phyloP scores from a whole-genome alignment of 129 eudicot species.

The Erigeron canadensis region DNA sequence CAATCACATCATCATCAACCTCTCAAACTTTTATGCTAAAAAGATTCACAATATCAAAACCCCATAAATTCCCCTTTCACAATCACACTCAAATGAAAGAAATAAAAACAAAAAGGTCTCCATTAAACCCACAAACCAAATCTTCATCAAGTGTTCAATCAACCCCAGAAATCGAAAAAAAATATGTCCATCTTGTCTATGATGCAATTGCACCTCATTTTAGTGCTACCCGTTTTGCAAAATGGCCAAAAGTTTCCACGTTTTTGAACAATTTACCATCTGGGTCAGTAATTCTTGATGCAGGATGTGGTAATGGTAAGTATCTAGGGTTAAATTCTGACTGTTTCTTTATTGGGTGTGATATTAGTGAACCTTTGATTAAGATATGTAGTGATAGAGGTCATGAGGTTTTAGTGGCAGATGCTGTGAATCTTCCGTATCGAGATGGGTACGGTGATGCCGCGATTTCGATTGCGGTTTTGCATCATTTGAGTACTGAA shows the following conservation, averaged over 20 bases:
- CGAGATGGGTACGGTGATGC: conserved; percentile 82
- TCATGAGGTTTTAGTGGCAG: conserved; percentile 83
- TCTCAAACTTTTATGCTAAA: not conserved
- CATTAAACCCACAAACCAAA: conserved; percentile 26
- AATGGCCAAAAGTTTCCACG: conserved; percentile 91
- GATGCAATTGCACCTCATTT: conserved; percentile 99
- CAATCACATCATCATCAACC: too few species aligned
- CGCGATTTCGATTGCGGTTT: conserved; percentile 88
- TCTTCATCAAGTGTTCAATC: conserved; percentile 42
- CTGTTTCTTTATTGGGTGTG: conserved; percentile 86
- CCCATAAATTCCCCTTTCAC: not conserved
- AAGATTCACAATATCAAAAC: conserved; percentile 12
- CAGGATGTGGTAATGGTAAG: conserved; percentile 99
- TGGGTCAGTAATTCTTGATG: conserved; percentile 83
- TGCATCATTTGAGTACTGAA: conserved; percentile 90
- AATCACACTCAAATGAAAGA: conserved; percentile 23
- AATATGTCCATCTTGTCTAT: conserved; percentile 91
- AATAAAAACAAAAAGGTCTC: conserved; percentile 29
- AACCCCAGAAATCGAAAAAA: conserved; percentile 95
- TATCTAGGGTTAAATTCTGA: conserved; percentile 68
- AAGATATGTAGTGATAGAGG: conserved; percentile 76
- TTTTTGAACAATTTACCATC: conserved; percentile 57
- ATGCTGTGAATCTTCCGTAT: conserved; percentile 89
- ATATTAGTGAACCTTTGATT: conserved; percentile 78
- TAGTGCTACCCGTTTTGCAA: conserved; percentile 87